Evolutionary conservation across 305 asterid genomes (phyloP), one percentile per base, ranked within the genome.

Genomic region (Plantago rigida): DNA sequence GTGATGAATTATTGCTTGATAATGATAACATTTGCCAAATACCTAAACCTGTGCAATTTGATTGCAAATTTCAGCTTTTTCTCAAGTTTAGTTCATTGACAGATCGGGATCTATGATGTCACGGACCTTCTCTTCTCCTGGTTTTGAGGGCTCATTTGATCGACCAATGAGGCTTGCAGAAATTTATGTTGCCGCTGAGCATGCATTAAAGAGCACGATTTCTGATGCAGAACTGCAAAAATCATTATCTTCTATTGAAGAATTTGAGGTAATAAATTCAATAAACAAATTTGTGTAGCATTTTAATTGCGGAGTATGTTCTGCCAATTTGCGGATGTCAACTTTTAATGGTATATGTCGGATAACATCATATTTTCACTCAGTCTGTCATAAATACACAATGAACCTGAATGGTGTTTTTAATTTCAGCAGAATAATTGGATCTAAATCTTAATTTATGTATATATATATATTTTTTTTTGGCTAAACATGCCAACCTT

Each of bases 91-190:
- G 75, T 75, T 77, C 51, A 71, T 63, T 75, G 83, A 75, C 97
- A 93, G 99, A 77, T 82, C 86, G 71, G 87, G 85, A 80, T 59
- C 62, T 62, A 53, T 46, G 68, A 81, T 89, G 89, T 73, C 95
- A 45, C 83, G 97, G 75, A 93, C 89, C 65, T 74, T 84, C 68
- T 87, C 99, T 69, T 82, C 95, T 39, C 94, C 99, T 15, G 92
- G 87, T 79, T 83, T 89, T 68, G 95, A 89, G 51, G 79, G 84
- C 77, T 79, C 84, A 47, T 75, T 84, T 75, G 87, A 81, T 76
- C 91, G 93, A 26, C 99, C 96, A 59, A 83, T 93, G 99, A 83
- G 92, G 77, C 92, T 93, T 68, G 95, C 96, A 28, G 99, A 93
- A 81, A 89, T 89, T 68, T 79, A 69, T 71, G 99, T 89, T 61